Conservation (phyloP, 2,329 filamentous ascomycete species). For the Aspergillus brunneoviolaceus region DNA sequence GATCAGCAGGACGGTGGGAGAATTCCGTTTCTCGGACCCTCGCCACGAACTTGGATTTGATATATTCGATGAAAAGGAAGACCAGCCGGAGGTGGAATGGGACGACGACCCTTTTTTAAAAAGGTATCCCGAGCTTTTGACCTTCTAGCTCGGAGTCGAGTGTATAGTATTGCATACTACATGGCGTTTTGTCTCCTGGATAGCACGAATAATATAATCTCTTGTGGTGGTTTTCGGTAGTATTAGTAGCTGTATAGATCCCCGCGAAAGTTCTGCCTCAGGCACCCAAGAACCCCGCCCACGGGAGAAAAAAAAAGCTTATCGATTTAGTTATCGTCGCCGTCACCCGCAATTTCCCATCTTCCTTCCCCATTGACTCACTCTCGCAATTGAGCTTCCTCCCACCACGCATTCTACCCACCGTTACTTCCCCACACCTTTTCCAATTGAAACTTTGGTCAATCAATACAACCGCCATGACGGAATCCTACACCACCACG, state of each 20-base stretch:
- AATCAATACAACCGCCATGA: slow-evolving; percentile 27
- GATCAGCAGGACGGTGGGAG: background rate
- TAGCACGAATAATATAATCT: too few relatives aligned
- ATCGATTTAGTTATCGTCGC: background rate
- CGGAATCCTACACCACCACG: slow-evolving; percentile 41
- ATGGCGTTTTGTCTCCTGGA: too few relatives aligned
- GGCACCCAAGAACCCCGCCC: background rate
- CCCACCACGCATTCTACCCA: too few relatives aligned
- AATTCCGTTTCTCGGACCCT: background rate
- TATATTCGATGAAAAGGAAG: background rate
- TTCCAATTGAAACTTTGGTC: background rate
- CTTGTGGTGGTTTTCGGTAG: too few relatives aligned
- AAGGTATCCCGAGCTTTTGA: too few relatives aligned
- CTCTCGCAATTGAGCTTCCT: background rate
- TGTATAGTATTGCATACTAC: too few relatives aligned
- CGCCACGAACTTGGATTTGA: background rate
- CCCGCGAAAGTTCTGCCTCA: background rate
- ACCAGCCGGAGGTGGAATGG: background rate
- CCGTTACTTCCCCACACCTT: background rate
- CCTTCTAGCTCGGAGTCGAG: too few relatives aligned
- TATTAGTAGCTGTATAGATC: too few relatives aligned
- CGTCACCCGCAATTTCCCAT: background rate
- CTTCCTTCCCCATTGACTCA: background rate
- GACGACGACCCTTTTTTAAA: too few relatives aligned
- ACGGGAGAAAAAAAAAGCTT: background rate